Percentiles rank a stretch among this genome's conserved stretches.
These are phyloP conservation scores for Cladosporium sp. DNA, from an alignment of 2,329 filamentous ascomycete species.

Conservation along the genomic window DNA sequence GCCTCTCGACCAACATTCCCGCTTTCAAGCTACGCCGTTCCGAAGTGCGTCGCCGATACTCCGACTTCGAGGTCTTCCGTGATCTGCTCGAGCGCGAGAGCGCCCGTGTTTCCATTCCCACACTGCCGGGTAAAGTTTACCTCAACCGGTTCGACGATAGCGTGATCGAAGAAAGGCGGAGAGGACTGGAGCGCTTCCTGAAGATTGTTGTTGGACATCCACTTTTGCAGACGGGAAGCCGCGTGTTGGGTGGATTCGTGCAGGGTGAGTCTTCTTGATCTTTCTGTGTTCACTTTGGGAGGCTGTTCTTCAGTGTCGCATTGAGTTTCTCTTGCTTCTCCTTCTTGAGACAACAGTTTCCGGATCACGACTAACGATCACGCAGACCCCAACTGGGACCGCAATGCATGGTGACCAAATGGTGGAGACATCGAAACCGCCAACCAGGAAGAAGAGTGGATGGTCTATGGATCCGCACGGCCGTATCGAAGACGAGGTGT, in stretches of 20 bases:
- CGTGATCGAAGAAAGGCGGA: constrained; percentile 57
- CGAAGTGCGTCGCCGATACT: constrained; percentile 89
- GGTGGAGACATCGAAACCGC: constrained; percentile 18
- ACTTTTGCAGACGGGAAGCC: constrained; percentile 93
- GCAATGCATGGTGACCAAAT: constrained; percentile 71
- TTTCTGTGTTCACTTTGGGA: not conserved
- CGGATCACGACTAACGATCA: not conserved
- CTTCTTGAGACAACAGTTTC: not conserved
- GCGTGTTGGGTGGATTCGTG: constrained; percentile 93
- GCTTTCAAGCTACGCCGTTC: constrained; percentile 91
- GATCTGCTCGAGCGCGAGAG: constrained; percentile 96
- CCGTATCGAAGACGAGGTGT: not conserved
- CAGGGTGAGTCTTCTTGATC: constrained; percentile 67
- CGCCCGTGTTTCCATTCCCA: constrained; percentile 91
- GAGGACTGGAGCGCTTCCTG: constrained; percentile 13
- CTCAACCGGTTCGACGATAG: constrained; percentile 98
- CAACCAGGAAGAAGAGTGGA: constrained; percentile 9
- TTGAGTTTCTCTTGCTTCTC: not conserved
- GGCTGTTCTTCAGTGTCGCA: not conserved
- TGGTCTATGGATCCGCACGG: constrained; percentile 17
- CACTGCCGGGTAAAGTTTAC: constrained; percentile 94
- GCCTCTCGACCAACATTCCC: constrained; percentile 97
- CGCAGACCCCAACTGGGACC: constrained; percentile 83
- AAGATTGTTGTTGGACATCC: constrained; percentile 73
- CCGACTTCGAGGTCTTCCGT: constrained; percentile 97